These are phyloP conservation scores for Colletotrichum viniferum DNA, from an alignment of 2,329 filamentous ascomycete species.

Conservation along the genomic window DNA sequence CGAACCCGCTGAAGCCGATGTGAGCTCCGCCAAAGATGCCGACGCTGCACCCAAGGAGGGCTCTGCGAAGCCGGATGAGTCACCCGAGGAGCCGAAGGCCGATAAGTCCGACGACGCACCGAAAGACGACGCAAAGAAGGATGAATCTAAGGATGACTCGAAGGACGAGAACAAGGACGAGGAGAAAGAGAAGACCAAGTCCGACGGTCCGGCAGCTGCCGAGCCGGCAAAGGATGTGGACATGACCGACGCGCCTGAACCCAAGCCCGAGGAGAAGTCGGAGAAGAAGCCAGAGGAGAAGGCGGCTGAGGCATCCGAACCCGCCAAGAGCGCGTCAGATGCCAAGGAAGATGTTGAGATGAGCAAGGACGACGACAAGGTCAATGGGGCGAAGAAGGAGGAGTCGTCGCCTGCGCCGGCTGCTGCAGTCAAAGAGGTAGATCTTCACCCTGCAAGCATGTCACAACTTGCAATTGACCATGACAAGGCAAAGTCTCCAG, in stretches of 20 bases:
- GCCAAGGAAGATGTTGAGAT: constrained; percentile 21
- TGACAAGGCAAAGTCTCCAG: constrained; percentile 28
- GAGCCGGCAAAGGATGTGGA: constrained; percentile 26
- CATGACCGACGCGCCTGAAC: constrained; percentile 27
- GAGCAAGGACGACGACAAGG: constrained; percentile 5
- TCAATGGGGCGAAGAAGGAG: constrained; percentile 1
- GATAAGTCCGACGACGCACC: not conserved
- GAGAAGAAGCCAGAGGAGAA: not conserved
- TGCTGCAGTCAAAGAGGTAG: constrained; percentile 33
- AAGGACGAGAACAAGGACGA: constrained; percentile 10
- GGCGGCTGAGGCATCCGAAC: constrained; percentile 10
- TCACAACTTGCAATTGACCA: constrained; percentile 42
- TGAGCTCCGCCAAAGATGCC: not conserved
- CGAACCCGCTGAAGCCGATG: constrained; percentile 2
- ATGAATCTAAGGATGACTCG: not conserved
- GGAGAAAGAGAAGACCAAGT: not conserved
- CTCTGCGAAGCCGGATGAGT: not conserved
- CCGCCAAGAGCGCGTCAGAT: constrained; percentile 8
- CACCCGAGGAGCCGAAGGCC: not conserved
- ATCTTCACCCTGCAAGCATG: constrained; percentile 39
- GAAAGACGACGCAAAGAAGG: not conserved
- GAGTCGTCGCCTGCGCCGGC: not conserved
- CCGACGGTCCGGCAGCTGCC: not conserved
- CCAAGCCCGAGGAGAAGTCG: constrained; percentile 1
- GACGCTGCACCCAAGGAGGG: not conserved